Evolutionary conservation across 2,329 filamentous ascomycete species (phyloP).

Genomic region (Cercospora zeina): DNA sequence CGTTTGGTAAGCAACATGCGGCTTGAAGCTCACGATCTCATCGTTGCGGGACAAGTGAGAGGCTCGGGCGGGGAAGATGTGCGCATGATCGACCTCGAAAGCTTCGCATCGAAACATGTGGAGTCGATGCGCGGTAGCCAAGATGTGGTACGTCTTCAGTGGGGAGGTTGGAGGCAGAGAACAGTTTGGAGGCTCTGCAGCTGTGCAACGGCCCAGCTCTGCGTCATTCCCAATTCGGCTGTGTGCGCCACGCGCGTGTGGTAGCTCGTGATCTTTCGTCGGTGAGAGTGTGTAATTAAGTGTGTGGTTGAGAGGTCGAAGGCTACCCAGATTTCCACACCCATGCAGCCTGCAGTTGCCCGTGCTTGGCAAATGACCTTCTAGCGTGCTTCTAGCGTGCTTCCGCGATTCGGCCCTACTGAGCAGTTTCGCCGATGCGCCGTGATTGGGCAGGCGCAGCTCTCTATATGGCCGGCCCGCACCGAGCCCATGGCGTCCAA

Average conservation of each 20-base stretch:
- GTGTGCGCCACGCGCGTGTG: background rate
- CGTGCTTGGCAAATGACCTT: background rate
- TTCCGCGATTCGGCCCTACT: slow-evolving; percentile 15
- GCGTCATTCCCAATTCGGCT: background rate
- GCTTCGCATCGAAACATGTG: background rate
- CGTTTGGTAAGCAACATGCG: background rate
- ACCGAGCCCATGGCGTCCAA: background rate
- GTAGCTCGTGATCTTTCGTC: background rate
- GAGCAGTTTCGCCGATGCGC: slow-evolving; percentile 4
- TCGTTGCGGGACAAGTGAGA: background rate
- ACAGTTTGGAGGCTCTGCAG: background rate
- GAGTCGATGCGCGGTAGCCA: background rate
- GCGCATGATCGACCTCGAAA: background rate
- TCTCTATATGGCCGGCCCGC: background rate
- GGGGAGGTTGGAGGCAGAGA: background rate
- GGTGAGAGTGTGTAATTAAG: background rate
- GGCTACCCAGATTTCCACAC: slow-evolving; percentile 8
- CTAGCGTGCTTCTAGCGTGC: slow-evolving; percentile 15
- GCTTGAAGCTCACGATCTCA: background rate
- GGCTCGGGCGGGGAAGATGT: background rate
- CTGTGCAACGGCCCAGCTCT: background rate
- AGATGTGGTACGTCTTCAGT: background rate
- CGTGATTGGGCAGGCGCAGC: slow-evolving; percentile 2
- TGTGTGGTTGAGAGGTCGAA: slow-evolving; percentile 2
- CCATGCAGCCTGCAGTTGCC: slow-evolving; percentile 10